phyloP scores from a whole-genome alignment of 2,329 filamentous ascomycete species.

The Pseudogymnoascus sp. region DNA sequence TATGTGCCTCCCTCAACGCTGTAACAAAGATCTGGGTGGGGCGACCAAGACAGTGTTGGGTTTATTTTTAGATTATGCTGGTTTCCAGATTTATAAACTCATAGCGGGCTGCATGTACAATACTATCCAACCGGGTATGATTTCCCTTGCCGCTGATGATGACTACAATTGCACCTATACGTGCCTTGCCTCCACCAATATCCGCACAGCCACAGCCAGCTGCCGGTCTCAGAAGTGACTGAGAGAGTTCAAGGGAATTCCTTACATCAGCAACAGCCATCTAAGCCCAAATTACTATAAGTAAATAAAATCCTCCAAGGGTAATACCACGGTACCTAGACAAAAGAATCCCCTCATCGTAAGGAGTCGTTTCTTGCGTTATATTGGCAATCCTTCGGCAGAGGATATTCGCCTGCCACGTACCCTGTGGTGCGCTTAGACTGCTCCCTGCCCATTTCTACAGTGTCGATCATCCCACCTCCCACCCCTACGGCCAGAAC shows the following conservation, averaged over 20 bases:
- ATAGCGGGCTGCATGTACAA: not conserved
- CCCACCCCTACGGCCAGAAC: not conserved
- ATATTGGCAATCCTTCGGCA: not conserved
- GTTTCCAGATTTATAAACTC: not conserved
- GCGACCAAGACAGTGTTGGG: no score
- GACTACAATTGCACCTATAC: not conserved
- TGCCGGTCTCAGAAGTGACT: not conserved
- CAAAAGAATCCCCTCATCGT: not conserved
- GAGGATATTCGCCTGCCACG: not conserved
- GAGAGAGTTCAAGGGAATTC: not conserved
- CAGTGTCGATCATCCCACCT: not conserved
- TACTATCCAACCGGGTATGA: not conserved
- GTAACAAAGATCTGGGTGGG: no score
- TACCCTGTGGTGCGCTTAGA: not conserved
- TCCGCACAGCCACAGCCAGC: not conserved
- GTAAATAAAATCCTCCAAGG: no score
- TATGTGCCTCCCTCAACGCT: no score
- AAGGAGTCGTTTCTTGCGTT: not conserved
- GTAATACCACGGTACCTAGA: no score
- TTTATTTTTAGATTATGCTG: not conserved
- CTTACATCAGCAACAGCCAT: not conserved
- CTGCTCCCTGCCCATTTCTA: not conserved
- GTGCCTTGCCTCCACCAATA: not conserved
- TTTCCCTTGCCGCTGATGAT: not conserved
- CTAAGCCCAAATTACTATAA: no score